Percentiles rank a stretch among this genome's conserved stretches.
These are phyloP conservation scores for Alternaria arborescens DNA, from an alignment of 2,329 filamentous ascomycete genomes.

Conservation along the genomic window DNA sequence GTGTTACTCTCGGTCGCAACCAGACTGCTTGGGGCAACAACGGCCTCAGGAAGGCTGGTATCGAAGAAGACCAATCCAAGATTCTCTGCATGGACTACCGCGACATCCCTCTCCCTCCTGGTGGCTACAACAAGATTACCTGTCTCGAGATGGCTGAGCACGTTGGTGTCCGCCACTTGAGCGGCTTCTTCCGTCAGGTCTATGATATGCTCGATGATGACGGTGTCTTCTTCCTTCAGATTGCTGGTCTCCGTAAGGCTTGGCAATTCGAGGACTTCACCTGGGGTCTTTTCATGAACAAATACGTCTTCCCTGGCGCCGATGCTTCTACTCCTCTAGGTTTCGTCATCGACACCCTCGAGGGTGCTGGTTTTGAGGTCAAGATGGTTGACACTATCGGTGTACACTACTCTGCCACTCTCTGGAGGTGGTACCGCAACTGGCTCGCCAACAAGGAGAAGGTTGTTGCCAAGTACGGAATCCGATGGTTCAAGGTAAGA, in stretches of 20 bases:
- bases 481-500: slow-evolving; percentile 91
- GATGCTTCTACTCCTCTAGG: slow-evolving; percentile 94
- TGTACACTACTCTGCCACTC: slow-evolving; percentile 94
- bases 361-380: slow-evolving; percentile 87
- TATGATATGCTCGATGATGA: slow-evolving; percentile 97
- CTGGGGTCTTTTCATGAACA: slow-evolving; percentile 99
- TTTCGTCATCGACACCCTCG: slow-evolving; percentile 83
- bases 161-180: slow-evolving; percentile 91
- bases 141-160: slow-evolving; percentile 99
- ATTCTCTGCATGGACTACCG: slow-evolving; percentile 98
- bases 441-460: slow-evolving; percentile 95
- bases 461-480: slow-evolving; percentile 93
- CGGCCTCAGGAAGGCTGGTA: slow-evolving; percentile 80
- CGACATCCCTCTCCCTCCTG: slow-evolving; percentile 82
- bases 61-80: slow-evolving; percentile 86
- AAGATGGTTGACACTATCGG: slow-evolving; percentile 93
- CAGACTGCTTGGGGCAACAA: slow-evolving; percentile 97
- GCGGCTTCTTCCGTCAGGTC: slow-evolving; percentile 82
- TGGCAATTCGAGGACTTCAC: slow-evolving; percentile 99
- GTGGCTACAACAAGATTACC: slow-evolving; percentile 91
- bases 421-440: slow-evolving; percentile 99
- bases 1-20: slow-evolving; percentile 93
- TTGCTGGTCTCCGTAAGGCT: slow-evolving; percentile 88
- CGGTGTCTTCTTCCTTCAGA: slow-evolving; percentile 94
- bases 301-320: slow-evolving; percentile 97